Conservation (phyloP, 2,329 filamentous ascomycete species). For the Cladosporium sp. region DNA sequence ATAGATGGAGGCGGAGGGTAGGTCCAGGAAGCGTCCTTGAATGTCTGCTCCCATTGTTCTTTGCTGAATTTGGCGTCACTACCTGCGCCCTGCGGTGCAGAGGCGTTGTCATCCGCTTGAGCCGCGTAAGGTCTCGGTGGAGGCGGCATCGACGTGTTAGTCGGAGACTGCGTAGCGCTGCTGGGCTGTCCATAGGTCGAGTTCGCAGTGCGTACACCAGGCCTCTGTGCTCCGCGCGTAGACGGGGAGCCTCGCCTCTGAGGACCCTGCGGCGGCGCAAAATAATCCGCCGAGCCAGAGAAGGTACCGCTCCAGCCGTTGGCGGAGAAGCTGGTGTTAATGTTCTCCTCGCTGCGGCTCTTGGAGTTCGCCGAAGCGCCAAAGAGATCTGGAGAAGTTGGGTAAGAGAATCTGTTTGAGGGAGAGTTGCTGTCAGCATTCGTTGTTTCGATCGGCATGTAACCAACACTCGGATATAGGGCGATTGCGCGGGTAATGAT, state of each 20-base stretch:
- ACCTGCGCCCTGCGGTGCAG: conserved; percentile 20
- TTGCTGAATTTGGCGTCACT: conserved; percentile 33
- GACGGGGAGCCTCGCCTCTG: conserved; percentile 8
- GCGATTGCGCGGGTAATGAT: background rate
- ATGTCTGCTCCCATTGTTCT: conserved; percentile 38
- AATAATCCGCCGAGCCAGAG: conserved; percentile 37
- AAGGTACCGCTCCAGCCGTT: conserved; percentile 43
- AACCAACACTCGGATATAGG: background rate
- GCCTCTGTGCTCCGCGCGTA: conserved; percentile 1
- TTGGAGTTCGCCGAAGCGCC: conserved; percentile 25
- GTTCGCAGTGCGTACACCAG: conserved; percentile 1
- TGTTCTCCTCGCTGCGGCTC: conserved; percentile 43
- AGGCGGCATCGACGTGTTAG: background rate
- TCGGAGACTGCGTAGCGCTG: conserved; percentile 4
- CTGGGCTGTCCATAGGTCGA: conserved; percentile 1
- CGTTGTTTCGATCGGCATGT: background rate
- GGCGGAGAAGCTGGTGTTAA: conserved; percentile 45
- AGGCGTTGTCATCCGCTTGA: conserved; percentile 16
- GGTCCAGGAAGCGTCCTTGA: conserved; percentile 39
- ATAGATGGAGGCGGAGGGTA: conserved; percentile 20
- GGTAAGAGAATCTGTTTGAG: conserved; percentile 27
- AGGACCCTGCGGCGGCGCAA: conserved; percentile 23
- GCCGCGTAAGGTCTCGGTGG: conserved; percentile 13
- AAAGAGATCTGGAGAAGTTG: conserved; percentile 22
- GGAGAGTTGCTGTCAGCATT: conserved; percentile 19